Conservation (phyloP, 2,329 filamentous ascomycete species). For the Ilyonectria destructans region DNA sequence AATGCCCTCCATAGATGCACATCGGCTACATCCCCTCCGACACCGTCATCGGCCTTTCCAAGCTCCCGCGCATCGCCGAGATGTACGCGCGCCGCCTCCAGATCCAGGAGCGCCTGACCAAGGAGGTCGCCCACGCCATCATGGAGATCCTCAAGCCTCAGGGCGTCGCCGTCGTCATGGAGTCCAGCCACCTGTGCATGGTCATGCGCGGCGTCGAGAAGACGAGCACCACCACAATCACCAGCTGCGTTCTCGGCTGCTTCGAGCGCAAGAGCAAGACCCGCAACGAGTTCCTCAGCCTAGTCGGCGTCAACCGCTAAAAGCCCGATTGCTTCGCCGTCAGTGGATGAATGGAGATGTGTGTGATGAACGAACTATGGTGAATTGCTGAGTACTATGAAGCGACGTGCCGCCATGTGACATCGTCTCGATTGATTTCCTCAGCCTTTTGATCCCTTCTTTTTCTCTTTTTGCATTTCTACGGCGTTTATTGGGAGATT, state of each 20-base stretch:
- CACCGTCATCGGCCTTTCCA: conserved; percentile 94
- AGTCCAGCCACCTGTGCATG: conserved; percentile 97
- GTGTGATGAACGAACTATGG: background rate
- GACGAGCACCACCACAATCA: conserved; percentile 88
- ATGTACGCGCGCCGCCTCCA: conserved; percentile 96
- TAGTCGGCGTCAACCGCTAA: conserved; percentile 74
- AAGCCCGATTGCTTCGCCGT: background rate
- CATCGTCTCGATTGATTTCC: background rate
- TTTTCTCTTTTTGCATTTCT: conserved; percentile 17
- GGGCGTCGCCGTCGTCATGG: conserved; percentile 97
- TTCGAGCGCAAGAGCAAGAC: conserved; percentile 96
- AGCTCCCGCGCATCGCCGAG: conserved; percentile 94
- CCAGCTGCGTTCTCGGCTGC: conserved; percentile 97
- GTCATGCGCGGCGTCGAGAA: conserved; percentile 99
- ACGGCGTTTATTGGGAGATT: conserved; percentile 24
- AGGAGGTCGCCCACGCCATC: conserved; percentile 94
- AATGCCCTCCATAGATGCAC: conserved; percentile 82
- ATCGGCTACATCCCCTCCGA: conserved; percentile 97
- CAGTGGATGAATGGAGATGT: background rate
- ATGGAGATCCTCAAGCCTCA: conserved; percentile 94
- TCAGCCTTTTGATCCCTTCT: background rate
- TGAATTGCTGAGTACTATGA: background rate
- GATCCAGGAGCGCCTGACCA: conserved; percentile 96
- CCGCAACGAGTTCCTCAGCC: conserved; percentile 92
- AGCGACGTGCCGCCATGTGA: conserved; percentile 3